Evolutionary conservation across 1,284 basidiomycete species (phyloP).

Genomic region (Neonothopanus nambi): DNA sequence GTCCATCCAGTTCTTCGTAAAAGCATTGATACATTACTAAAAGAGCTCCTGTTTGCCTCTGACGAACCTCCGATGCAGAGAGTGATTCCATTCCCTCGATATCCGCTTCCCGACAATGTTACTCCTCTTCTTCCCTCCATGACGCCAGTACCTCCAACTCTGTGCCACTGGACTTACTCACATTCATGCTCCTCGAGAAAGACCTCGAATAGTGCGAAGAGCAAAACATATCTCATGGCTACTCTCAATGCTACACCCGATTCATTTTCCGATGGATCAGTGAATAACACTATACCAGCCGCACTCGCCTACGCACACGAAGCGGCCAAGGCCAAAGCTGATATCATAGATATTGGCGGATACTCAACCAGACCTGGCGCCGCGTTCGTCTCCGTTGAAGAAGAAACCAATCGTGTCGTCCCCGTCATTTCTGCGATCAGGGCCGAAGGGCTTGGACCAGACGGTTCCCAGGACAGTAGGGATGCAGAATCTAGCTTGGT

Average conservation of each 20-base stretch:
- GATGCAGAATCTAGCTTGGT: slow-evolving; percentile 21
- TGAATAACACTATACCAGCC: slow-evolving; percentile 48
- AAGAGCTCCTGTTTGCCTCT: slow-evolving; percentile 34
- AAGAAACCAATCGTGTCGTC: slow-evolving; percentile 77
- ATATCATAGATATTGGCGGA: slow-evolving; percentile 92
- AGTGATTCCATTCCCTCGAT: slow-evolving; percentile 64
- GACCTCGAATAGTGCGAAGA: slow-evolving; percentile 14
- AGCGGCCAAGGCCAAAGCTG: slow-evolving; percentile 57
- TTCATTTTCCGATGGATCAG: slow-evolving; percentile 92
- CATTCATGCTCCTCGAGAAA: slow-evolving; percentile 20
- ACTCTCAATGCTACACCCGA: slow-evolving; percentile 96
- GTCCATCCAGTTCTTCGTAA: slow-evolving; percentile 59
- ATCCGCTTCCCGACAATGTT: slow-evolving; percentile 35
- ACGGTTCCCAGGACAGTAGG: neutral
- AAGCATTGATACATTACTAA: slow-evolving; percentile 49
- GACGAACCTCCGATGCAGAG: slow-evolving; percentile 55
- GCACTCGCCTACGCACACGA: slow-evolving; percentile 51
- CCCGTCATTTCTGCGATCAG: slow-evolving; percentile 64
- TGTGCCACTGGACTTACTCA: slow-evolving; percentile 55
- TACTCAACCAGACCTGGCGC: slow-evolving; percentile 90
- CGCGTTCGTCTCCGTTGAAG: slow-evolving; percentile 62
- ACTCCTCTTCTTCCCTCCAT: slow-evolving; percentile 20
- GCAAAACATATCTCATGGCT: slow-evolving; percentile 82
- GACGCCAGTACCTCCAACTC: slow-evolving; percentile 45
- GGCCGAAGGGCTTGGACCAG: slow-evolving; percentile 12